Percentiles rank a stretch among this genome's conserved stretches.
Conservation (phyloP, 208 protist genomes). For the Leishmania turanica region DNA sequence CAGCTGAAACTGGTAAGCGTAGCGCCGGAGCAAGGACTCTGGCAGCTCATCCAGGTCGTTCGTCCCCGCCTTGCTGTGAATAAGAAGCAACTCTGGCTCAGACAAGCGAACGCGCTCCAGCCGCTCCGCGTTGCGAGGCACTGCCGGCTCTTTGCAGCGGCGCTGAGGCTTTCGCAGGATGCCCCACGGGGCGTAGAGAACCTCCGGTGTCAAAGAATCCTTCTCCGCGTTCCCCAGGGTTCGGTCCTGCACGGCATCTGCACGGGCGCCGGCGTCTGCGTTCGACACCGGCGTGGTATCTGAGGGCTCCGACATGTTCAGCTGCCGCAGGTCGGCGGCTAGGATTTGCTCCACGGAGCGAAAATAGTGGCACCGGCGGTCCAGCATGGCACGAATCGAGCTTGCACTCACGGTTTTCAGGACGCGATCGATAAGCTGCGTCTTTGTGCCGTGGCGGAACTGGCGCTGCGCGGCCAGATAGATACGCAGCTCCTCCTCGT, state of each 20-base stretch:
- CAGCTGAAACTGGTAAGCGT: slow-evolving; percentile 86
- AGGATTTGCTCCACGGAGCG: slow-evolving; percentile 81
- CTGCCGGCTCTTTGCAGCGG: slow-evolving; percentile 10
- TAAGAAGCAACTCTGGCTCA: slow-evolving; percentile 64
- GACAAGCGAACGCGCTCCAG: slow-evolving; percentile 69
- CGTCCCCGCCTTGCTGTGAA: slow-evolving; percentile 54
- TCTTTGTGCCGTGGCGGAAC: slow-evolving; percentile 80
- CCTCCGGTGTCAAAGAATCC: slow-evolving; percentile 51
- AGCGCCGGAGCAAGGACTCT: slow-evolving; percentile 80
- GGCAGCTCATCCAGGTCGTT: slow-evolving; percentile 86
- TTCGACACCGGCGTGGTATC: neutral
- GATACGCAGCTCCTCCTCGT: slow-evolving; percentile 92
- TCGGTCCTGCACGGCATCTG: slow-evolving; percentile 25
- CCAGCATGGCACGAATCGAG: slow-evolving; percentile 80
- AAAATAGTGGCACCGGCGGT: slow-evolving; percentile 84
- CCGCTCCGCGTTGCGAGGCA: slow-evolving; percentile 43
- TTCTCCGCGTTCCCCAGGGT: slow-evolving; percentile 53
- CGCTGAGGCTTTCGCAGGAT: slow-evolving; percentile 77
- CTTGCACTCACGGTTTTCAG: slow-evolving; percentile 54
- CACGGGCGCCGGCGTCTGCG: neutral
- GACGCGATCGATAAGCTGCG: slow-evolving; percentile 71
- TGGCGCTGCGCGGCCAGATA: slow-evolving; percentile 86
- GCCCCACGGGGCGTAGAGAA: slow-evolving; percentile 88
- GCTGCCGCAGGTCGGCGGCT: slow-evolving; percentile 63
- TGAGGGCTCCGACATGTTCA: slow-evolving; percentile 24